Evolutionary conservation across 345 rosid species (phyloP), one percentile per base, ranked within the genome.

Genomic region (Jatropha curcas): DNA sequence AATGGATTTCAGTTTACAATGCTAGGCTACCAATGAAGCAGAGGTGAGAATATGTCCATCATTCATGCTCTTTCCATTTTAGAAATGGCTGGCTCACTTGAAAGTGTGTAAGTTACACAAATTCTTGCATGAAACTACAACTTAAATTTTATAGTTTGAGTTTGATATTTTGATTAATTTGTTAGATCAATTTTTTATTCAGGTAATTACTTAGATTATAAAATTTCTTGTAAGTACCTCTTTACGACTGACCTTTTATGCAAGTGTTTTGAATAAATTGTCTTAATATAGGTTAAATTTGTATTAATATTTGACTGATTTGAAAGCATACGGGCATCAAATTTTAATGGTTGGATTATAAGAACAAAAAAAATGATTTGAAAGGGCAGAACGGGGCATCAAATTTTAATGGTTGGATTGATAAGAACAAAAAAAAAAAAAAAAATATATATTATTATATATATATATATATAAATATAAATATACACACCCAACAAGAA

Each of bases 11-110:
- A 0, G 39, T 79, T 65, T 79, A 79, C 71, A 79, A 79, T 65
- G 82, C 82, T 48, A 79, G 77, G 61, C 70, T 39, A 60, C 82
- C 82, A 50, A 79, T 79, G 82, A 79, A 79, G 65, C 82, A 79
- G 65, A 74, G 82, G 82, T 74, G 35, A 9, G 22, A 6, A 41
- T 12, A 11, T 70, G 55, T 37, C 24, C 55, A 19, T 60, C 17
- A n/a, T 13, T 46, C 25, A 60, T 9, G n/a, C 39, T 2, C 25
- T 45, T 17, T 65, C 22, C n/a, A 8, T 60, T 53, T 0, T 24
- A 4, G 50, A 24, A 24, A 0, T 2, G n/a, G 5, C 50, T 28
- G 58, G 25, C 10, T 45, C 11, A 45, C 19, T 27, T 46, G 55
- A 24, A 5, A 19, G 28, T 6, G 2, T 65, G 27, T 27, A 24